Percentiles rank a stretch among this genome's conserved stretches.
Conservation (phyloP, 1,139 yeast species). For the Blastobotrys buckinghamii region DNA sequence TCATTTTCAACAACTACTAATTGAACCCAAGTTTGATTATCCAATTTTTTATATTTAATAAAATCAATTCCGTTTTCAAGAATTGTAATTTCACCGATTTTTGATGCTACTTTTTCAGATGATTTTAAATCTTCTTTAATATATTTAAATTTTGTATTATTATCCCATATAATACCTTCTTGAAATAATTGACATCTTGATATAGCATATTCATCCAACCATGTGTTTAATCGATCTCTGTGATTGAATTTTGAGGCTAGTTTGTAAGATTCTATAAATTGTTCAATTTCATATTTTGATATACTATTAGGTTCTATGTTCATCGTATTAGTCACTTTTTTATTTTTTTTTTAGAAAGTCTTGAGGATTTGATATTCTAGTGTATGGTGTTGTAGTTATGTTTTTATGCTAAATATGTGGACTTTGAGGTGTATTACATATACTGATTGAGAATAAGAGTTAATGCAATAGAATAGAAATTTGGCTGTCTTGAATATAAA, state of each 20-base stretch:
- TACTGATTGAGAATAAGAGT: too few species aligned
- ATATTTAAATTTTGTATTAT: constrained; percentile 4
- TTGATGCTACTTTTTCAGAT: background rate
- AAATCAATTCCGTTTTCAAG: background rate
- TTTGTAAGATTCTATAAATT: constrained; percentile 3
- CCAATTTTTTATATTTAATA: background rate
- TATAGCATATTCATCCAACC: constrained; percentile 3
- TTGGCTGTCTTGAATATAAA: too few species aligned
- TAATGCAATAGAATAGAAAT: too few species aligned
- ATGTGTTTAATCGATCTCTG: constrained; percentile 4
- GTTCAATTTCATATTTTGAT: background rate
- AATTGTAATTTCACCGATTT: background rate
- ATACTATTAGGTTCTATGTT: too few species aligned
- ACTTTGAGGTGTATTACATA: too few species aligned
- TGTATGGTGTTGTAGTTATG: too few species aligned
- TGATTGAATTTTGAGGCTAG: background rate
- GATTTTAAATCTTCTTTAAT: background rate
- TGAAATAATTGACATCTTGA: constrained; percentile 3
- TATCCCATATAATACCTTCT: constrained; percentile 10
- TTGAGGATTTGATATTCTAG: too few species aligned
- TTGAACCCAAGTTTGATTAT: background rate
- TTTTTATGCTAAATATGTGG: background rate
- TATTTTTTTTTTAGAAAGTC: too few species aligned
- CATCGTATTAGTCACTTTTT: background rate
- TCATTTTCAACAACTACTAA: background rate